These are phyloP conservation scores for Amaranthus cruentus DNA, from an alignment of 148 eudicot genomes.

Conservation along the genomic window DNA sequence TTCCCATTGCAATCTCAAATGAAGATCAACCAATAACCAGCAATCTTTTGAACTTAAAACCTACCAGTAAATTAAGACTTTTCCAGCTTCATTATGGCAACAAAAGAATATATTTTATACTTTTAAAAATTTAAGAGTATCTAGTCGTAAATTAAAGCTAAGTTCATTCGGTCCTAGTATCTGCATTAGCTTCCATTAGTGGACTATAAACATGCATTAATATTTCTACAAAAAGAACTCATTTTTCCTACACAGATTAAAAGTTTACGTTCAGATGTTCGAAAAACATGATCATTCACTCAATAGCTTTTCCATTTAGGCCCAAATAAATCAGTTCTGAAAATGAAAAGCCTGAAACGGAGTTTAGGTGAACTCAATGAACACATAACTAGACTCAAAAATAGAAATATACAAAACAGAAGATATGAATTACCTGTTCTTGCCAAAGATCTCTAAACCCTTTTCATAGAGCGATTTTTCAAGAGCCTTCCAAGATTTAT, in stretches of 20 bases:
- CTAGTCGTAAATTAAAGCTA: neutral
- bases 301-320: neutral
- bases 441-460: conserved; percentile 90
- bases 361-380: neutral
- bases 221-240: neutral
- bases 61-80: no score
- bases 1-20: no score
- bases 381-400: neutral
- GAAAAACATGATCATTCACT: neutral
- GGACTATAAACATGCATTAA: neutral
- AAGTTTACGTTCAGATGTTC: neutral
- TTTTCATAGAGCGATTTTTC: conserved; percentile 84
- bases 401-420: neutral
- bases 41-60: no score
- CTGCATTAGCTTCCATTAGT: neutral
- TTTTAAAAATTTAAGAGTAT: no score
- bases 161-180: neutral
- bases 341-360: neutral
- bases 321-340: neutral
- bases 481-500: conserved; percentile 70
- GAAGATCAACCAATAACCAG: no score
- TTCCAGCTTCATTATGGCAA: no score
- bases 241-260: neutral
- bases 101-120: no score
- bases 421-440: conserved; percentile 60